These are phyloP conservation scores for Fusarium penzigii DNA, from an alignment of 2,329 filamentous ascomycete genomes.

Conservation along the genomic window DNA sequence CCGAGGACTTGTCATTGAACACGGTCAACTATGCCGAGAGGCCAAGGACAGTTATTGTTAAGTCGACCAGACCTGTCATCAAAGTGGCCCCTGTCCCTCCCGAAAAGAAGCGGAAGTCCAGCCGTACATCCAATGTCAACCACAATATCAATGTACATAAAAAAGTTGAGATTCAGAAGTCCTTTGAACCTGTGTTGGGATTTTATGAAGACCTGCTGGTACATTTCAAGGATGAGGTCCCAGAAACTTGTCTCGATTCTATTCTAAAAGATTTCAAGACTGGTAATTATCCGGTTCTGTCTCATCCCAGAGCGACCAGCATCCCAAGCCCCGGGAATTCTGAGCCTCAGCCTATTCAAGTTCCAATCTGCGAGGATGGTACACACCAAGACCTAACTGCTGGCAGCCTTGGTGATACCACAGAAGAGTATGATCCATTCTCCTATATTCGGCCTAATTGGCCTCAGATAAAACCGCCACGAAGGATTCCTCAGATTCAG, in stretches of 20 bases:
- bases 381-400: constrained; percentile 14
- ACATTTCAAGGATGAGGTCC: constrained; percentile 48
- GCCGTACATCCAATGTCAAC: constrained; percentile 38
- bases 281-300: constrained; percentile 27
- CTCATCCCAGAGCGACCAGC: constrained; percentile 21
- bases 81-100: constrained; percentile 32
- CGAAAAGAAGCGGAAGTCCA: constrained; percentile 29
- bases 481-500: constrained; percentile 24
- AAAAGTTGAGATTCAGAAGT: constrained; percentile 17
- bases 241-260: constrained; percentile 45
- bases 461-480: constrained; percentile 24
- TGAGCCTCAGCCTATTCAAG: constrained; percentile 15
- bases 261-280: constrained; percentile 47
- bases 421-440: constrained; percentile 51
- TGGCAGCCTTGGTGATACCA: constrained; percentile 13
- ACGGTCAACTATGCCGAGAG: constrained; percentile 29
- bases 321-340: constrained; percentile 30
- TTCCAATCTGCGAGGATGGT: constrained; percentile 8
- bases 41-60: constrained; percentile 35
- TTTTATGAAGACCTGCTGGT: constrained; percentile 59
- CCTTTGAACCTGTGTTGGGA: constrained; percentile 49
- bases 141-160: constrained; percentile 41
- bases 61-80: constrained; percentile 28
- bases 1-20: constrained; percentile 20
- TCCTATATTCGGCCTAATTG: constrained; percentile 34